Conservation (phyloP, 768 basidiomycete species). For the Thelephora ganbajun region DNA sequence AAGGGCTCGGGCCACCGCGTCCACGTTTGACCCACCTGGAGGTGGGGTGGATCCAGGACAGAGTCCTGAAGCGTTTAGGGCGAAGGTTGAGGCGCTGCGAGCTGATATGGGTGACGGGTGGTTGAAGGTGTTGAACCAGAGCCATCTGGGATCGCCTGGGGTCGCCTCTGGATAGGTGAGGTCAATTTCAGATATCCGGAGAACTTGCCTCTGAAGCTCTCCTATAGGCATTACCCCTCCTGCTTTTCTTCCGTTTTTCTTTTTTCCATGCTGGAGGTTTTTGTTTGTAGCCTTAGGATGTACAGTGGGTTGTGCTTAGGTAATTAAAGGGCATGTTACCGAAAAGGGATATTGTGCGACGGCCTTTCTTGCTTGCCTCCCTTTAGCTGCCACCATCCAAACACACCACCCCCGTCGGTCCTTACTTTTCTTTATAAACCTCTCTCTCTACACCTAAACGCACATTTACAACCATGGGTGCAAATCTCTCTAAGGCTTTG, state of each 20-base stretch:
- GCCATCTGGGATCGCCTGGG: constrained; percentile 21
- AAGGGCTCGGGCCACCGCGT: constrained; percentile 42
- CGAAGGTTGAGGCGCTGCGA: constrained; percentile 68
- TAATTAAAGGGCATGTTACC: too few relatives aligned
- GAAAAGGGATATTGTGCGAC: too few relatives aligned
- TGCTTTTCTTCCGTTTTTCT: too few relatives aligned
- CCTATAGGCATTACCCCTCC: too few relatives aligned
- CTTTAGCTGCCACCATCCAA: not conserved
- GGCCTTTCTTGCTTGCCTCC: not conserved
- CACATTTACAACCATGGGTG: constrained; percentile 52
- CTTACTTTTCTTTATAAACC: constrained; percentile 30
- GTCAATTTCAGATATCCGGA: not conserved
- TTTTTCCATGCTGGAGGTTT: too few relatives aligned
- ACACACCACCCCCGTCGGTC: constrained; percentile 37
- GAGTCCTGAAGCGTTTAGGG: constrained; percentile 60
- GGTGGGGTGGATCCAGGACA: constrained; percentile 22
- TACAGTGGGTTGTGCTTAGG: too few relatives aligned
- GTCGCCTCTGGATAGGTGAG: constrained; percentile 3
- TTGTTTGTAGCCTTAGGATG: too few relatives aligned
- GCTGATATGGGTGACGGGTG: constrained; percentile 84
- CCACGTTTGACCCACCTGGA: constrained; percentile 43
- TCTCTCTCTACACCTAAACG: constrained; percentile 15
- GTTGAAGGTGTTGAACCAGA: constrained; percentile 75
- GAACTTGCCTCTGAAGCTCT: not conserved
- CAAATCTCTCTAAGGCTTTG: constrained; percentile 76